These are phyloP conservation scores for Pyrenophora seminiperda DNA, from an alignment of 2,329 filamentous ascomycete genomes.

Conservation along the genomic window DNA sequence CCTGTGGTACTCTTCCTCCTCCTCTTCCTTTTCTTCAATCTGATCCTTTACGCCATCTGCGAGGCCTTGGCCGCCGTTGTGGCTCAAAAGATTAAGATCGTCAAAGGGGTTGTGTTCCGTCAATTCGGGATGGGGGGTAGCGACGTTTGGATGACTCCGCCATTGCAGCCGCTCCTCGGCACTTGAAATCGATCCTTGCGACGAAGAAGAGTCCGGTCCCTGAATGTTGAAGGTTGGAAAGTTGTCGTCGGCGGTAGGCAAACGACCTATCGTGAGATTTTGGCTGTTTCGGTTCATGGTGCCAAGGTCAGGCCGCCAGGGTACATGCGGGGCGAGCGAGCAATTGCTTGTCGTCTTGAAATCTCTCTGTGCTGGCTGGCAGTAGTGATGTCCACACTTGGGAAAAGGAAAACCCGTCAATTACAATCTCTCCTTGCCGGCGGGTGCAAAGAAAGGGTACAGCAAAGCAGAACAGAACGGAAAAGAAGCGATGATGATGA, in stretches of 20 bases:
- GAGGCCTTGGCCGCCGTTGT: background rate
- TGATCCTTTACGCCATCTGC: background rate
- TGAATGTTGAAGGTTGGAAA: constrained; percentile 8
- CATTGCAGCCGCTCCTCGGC: constrained; percentile 30
- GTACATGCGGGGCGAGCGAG: constrained; percentile 9
- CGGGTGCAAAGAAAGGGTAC: background rate
- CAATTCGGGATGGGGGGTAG: constrained; percentile 22
- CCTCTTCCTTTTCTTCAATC: constrained; percentile 3
- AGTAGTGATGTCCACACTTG: constrained; percentile 9
- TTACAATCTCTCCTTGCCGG: too few relatives aligned
- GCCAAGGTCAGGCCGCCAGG: constrained; percentile 12
- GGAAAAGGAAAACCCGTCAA: background rate
- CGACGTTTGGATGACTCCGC: constrained; percentile 30
- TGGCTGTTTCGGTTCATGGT: constrained; percentile 13
- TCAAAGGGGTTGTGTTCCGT: constrained; percentile 29
- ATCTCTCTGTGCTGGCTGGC: background rate
- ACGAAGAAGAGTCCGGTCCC: constrained; percentile 1
- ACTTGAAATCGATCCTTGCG: constrained; percentile 23
- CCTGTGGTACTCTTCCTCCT: constrained; percentile 4
- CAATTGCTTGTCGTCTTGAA: background rate
- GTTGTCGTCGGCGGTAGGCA: constrained; percentile 10
- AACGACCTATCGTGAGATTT: constrained; percentile 9
- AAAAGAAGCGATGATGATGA: background rate
- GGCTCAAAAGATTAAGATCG: constrained; percentile 8
- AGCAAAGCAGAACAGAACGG: background rate